Evolutionary conservation across 164 flowering plant species (phyloP).

Genomic region (Stephania japonica): DNA sequence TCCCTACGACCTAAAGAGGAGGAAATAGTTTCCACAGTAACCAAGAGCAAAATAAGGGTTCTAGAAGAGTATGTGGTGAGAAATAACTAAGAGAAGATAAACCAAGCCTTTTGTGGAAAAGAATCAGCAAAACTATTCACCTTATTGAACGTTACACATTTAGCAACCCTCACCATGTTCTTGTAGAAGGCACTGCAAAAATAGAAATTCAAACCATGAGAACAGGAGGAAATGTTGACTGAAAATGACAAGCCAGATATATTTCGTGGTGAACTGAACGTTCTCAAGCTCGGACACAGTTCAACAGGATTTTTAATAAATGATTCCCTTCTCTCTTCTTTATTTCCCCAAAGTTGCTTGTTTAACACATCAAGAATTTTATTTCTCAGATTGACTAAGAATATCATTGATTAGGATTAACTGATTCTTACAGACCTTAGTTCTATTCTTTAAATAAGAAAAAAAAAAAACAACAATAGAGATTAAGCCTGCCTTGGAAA

Average conservation of each 20-base stretch:
- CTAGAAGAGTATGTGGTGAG: neutral
- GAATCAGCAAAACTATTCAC: slow-evolving; percentile 25
- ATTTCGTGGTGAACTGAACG: neutral
- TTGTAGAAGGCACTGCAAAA: slow-evolving; percentile 72
- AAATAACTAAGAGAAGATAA: neutral
- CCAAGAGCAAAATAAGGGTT: too few species aligned
- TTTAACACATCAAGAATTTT: too few species aligned
- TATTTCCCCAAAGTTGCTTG: neutral
- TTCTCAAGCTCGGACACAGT: neutral
- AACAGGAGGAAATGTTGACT: neutral
- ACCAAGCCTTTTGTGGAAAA: slow-evolving; percentile 3
- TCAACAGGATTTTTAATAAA: neutral
- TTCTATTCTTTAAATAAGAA: too few species aligned
- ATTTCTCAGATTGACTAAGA: too few species aligned
- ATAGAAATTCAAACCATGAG: neutral
- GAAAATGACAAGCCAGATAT: neutral
- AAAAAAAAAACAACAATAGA: too few species aligned
- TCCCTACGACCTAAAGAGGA: slow-evolving; percentile 51
- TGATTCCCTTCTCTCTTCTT: neutral
- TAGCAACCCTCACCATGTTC: slow-evolving; percentile 80
- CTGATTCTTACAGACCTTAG: too few species aligned
- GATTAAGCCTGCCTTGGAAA: too few species aligned
- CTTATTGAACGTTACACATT: slow-evolving; percentile 86
- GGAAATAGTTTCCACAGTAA: too few species aligned
- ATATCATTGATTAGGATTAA: too few species aligned